Evolutionary conservation across 2,329 filamentous ascomycete genomes (phyloP).

Genomic region (Thelonectria blattea): DNA sequence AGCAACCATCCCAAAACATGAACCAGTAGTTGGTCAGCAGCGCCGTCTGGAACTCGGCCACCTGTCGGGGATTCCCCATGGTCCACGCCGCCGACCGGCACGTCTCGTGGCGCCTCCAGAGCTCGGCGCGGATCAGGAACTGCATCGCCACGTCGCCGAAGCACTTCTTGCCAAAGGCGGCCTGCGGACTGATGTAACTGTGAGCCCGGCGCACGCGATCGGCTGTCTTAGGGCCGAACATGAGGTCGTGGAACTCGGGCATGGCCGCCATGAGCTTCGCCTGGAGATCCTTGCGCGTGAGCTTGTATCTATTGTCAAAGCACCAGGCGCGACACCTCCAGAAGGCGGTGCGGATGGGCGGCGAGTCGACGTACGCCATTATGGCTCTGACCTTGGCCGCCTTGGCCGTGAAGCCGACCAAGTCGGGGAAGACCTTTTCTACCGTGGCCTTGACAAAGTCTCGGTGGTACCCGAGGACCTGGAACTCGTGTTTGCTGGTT

Average conservation of each 20-base stretch:
- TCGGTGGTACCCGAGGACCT: slow-evolving; percentile 23
- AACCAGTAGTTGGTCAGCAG: slow-evolving; percentile 32
- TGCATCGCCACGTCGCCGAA: slow-evolving; percentile 27
- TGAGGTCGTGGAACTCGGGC: slow-evolving; percentile 24
- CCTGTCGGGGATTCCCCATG: slow-evolving; percentile 22
- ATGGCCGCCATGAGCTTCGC: slow-evolving; percentile 15
- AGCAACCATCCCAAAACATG: slow-evolving; percentile 30
- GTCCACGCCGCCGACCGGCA: slow-evolving; percentile 30
- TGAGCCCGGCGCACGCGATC: slow-evolving; percentile 15
- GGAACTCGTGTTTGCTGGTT: slow-evolving; percentile 13
- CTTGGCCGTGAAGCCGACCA: slow-evolving; percentile 7
- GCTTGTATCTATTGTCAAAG: neutral
- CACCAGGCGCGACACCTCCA: slow-evolving; percentile 21
- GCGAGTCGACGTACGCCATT: slow-evolving; percentile 36
- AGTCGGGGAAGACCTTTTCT: slow-evolving; percentile 19
- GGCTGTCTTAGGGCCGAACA: slow-evolving; percentile 26
- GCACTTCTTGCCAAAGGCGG: neutral
- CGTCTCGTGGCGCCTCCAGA: slow-evolving; percentile 35
- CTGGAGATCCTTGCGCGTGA: slow-evolving; percentile 12
- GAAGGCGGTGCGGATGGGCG: slow-evolving; percentile 35
- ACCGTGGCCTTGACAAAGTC: slow-evolving; percentile 30
- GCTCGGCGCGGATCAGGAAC: slow-evolving; percentile 35
- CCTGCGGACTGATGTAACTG: slow-evolving; percentile 14
- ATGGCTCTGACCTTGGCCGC: slow-evolving; percentile 25
- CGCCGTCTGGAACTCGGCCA: slow-evolving; percentile 33